Evolutionary conservation across 148 eudicot genomes (phyloP).

Genomic region (Chenopodium berlandieri): DNA sequence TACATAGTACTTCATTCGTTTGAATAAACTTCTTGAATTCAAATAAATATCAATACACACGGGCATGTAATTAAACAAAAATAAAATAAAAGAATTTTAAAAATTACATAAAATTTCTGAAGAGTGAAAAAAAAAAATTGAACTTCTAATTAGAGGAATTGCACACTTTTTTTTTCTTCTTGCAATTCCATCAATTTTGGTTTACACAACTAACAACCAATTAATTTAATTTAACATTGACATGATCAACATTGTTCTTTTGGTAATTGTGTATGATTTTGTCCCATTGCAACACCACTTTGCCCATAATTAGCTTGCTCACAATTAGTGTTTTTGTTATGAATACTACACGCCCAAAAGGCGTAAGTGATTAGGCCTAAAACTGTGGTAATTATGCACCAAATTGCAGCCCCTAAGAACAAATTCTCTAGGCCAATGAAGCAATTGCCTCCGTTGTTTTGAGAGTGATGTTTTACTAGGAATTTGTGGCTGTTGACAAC

Average conservation of each 20-base stretch:
- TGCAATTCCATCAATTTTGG: not conserved
- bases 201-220: not conserved
- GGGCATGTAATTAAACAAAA: not conserved
- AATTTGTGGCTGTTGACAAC: not conserved
- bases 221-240: no score
- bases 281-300: conserved; percentile 19
- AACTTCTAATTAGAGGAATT: not conserved
- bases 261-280: conserved; percentile 1
- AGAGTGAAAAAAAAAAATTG: not conserved
- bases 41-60: no score
- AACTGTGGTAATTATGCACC: conserved; percentile 1
- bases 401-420: not conserved
- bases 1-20: no score
- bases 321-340: not conserved
- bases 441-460: not conserved
- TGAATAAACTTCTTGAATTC: no score
- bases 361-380: not conserved
- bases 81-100: no score
- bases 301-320: not conserved
- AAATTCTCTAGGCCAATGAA: not conserved
- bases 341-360: not conserved
- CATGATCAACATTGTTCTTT: conserved; percentile 3
- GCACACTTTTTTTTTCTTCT: not conserved
- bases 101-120: not conserved
- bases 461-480: not conserved